Evolutionary conservation across 129 eudicot genomes (phyloP).

Genomic region (Calendula officinalis): DNA sequence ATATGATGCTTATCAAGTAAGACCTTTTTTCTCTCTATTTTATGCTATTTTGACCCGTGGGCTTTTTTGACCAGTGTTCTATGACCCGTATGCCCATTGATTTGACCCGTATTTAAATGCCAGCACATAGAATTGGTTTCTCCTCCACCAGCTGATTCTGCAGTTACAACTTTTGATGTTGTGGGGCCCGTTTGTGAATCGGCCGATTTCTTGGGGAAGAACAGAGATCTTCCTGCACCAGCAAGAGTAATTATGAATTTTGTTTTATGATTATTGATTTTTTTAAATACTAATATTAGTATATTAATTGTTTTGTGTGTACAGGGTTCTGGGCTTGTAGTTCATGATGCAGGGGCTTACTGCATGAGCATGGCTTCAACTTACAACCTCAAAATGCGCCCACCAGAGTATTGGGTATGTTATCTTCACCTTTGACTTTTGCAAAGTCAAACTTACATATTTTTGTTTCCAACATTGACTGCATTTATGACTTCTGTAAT

Average conservation of each 20-base stretch:
- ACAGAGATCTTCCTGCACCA: conserved; percentile 79
- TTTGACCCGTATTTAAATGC: conserved; percentile 35
- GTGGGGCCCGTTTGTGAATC: conserved; percentile 95
- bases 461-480: neutral
- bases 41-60: too few species aligned
- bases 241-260: conserved; percentile 40
- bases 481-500: neutral
- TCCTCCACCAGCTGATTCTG: conserved; percentile 63
- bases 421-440: conserved; percentile 21
- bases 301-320: neutral
- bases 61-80: too few species aligned
- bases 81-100: too few species aligned
- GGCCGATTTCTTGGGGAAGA: conserved; percentile 86
- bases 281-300: too few species aligned
- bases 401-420: conserved; percentile 90
- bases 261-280: neutral
- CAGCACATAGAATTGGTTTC: conserved; percentile 95
- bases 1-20: conserved; percentile 87
- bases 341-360: conserved; percentile 98
- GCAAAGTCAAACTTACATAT: neutral
- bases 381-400: conserved; percentile 96
- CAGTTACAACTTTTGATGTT: conserved; percentile 67
- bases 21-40: neutral
- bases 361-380: conserved; percentile 99
- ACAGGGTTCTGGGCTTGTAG: conserved; percentile 91